phyloP scores from a whole-genome alignment of 805 yeast species.

The Cyberlindnera amylophila region DNA sequence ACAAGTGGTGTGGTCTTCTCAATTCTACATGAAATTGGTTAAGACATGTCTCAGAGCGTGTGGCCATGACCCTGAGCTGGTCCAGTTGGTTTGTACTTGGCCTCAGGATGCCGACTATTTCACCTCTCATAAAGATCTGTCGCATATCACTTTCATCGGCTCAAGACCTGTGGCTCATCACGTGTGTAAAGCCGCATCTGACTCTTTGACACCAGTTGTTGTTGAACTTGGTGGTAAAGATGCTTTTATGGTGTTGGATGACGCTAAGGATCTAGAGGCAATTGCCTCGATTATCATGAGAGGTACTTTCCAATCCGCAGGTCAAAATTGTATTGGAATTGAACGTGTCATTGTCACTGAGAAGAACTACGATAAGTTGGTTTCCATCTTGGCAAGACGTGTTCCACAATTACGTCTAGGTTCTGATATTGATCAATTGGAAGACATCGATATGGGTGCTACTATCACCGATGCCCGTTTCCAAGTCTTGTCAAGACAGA shows the following conservation, averaged over 20 bases:
- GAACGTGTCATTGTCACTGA: constrained; percentile 88
- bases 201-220: constrained; percentile 88
- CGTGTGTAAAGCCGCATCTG: constrained; percentile 79
- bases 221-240: constrained; percentile 98
- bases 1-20: constrained; percentile 92
- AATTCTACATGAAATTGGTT: constrained; percentile 68
- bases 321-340: constrained; percentile 97
- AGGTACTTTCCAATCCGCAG: constrained; percentile 95
- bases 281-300: constrained; percentile 82
- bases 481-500: constrained; percentile 57
- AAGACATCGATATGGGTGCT: constrained; percentile 95
- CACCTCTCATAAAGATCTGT: constrained; percentile 75
- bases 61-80: constrained; percentile 75
- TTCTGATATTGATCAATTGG: constrained; percentile 86
- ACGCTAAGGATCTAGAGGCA: constrained; percentile 51
- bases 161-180: constrained; percentile 92
- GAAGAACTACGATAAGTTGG: constrained; percentile 59
- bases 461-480: constrained; percentile 80
- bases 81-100: constrained; percentile 85
- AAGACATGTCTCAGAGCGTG: constrained; percentile 68
- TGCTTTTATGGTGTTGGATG: constrained; percentile 82
- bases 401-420: constrained; percentile 71
- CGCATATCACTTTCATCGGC: constrained; percentile 93
- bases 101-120: constrained; percentile 86
- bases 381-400: constrained; percentile 51